Percentiles rank a stretch among this genome's conserved stretches.
Evolutionary conservation across 352 stramenopile species (phyloP).

Genomic region (Phytophthora sansomeana): DNA sequence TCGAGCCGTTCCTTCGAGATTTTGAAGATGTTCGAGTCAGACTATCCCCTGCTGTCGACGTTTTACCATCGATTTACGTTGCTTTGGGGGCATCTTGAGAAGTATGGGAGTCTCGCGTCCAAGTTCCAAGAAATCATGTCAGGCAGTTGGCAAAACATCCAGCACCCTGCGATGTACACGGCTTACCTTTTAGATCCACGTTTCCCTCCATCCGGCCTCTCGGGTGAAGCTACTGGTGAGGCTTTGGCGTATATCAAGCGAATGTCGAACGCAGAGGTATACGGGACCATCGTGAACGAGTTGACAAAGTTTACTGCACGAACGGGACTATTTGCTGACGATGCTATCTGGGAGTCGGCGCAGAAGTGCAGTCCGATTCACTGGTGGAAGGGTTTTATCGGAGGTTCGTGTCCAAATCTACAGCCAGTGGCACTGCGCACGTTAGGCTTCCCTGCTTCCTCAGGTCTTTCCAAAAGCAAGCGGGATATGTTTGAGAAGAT

Average conservation of each 20-base stretch:
- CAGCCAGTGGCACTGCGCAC: conserved; percentile 70
- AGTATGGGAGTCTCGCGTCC: conserved; percentile 54
- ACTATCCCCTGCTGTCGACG: conserved; percentile 69
- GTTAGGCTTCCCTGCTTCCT: conserved; percentile 64
- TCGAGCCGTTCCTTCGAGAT: conserved; percentile 79
- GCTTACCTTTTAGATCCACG: conserved; percentile 82
- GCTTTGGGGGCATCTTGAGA: conserved; percentile 71
- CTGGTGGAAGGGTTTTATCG: conserved; percentile 88
- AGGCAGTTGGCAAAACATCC: conserved; percentile 62
- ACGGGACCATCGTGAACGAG: conserved; percentile 66
- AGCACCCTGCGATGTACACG: conserved; percentile 79
- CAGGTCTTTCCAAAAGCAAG: conserved; percentile 57
- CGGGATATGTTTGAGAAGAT: conserved; percentile 71
- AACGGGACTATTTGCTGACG: conserved; percentile 72
- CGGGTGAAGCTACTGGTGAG: conserved; percentile 63
- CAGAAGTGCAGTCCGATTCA: conserved; percentile 76
- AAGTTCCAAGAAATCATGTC: conserved; percentile 67
- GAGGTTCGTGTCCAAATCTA: conserved; percentile 70
- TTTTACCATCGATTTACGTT: conserved; percentile 82
- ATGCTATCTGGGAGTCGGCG: conserved; percentile 77
- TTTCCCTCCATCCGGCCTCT: conserved; percentile 61
- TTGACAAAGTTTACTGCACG: conserved; percentile 72
- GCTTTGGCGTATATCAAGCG: conserved; percentile 71
- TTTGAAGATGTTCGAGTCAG: conserved; percentile 67
- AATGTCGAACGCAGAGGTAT: conserved; percentile 45